Evolutionary conservation across 164 flowering plant genomes (phyloP).

Genomic region (Nymphaea colorata): DNA sequence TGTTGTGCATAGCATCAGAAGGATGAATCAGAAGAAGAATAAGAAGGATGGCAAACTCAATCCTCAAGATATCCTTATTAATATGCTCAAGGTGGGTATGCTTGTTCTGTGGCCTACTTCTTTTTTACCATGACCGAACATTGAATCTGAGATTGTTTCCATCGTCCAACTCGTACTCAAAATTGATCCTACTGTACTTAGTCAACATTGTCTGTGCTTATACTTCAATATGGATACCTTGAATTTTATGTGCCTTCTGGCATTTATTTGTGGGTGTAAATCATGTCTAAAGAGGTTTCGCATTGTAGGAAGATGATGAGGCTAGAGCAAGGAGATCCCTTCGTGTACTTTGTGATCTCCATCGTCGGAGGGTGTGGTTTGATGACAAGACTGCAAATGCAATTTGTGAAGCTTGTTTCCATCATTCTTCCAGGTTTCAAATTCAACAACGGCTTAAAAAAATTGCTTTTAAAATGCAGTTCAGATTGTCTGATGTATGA

Average conservation of each 20-base stretch:
- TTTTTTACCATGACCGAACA: too few relatives aligned
- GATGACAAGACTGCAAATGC: constrained; percentile 92
- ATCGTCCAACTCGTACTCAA: too few relatives aligned
- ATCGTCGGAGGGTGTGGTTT: constrained; percentile 81
- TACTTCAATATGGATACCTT: too few relatives aligned
- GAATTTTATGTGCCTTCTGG: too few relatives aligned
- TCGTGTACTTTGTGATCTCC: constrained; percentile 68
- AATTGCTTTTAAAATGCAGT: too few relatives aligned
- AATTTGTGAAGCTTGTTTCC: constrained; percentile 72
- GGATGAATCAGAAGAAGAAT: constrained; percentile 78
- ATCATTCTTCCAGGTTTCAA: constrained; percentile 56
- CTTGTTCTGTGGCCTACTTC: background rate
- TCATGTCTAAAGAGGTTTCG: too few relatives aligned
- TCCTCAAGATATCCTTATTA: constrained; percentile 63
- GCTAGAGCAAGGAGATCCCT: constrained; percentile 66
- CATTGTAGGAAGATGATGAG: background rate
- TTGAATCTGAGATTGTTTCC: too few relatives aligned
- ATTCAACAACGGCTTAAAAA: background rate
- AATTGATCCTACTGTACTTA: too few relatives aligned
- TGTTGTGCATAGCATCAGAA: constrained; percentile 58
- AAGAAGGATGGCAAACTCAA: constrained; percentile 58
- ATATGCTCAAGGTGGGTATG: constrained; percentile 45
- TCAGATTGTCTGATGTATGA: background rate
- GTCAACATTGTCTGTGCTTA: too few relatives aligned
- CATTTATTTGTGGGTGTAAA: too few relatives aligned